Conservation (phyloP, 2,329 filamentous ascomycete species). For the Trichophyton benhamiae region DNA sequence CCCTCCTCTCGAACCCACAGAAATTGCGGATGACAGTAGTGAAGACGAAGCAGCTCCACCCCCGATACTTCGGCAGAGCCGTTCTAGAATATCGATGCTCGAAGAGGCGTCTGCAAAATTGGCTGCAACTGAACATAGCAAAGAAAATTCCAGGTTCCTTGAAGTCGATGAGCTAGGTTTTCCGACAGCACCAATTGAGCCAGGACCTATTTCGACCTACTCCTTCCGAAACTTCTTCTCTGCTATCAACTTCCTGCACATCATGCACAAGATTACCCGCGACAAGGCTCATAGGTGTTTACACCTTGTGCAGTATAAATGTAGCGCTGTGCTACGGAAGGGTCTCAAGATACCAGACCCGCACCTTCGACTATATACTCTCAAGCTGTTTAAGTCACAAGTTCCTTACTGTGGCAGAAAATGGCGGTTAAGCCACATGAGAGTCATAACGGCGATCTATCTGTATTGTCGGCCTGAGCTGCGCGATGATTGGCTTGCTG, state of each 20-base stretch:
- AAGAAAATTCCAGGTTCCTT: conserved; percentile 20
- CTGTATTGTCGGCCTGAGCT: conserved; percentile 85
- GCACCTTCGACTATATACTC: conserved; percentile 76
- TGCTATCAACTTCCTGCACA: conserved; percentile 84
- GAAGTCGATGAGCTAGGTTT: conserved; percentile 81
- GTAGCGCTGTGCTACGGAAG: conserved; percentile 80
- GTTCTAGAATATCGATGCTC: conserved; percentile 26
- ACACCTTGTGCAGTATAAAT: conserved; percentile 90
- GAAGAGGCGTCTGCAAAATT: conserved; percentile 15
- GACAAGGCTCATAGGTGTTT: conserved; percentile 90
- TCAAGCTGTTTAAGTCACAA: conserved; percentile 97
- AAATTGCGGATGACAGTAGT: conserved; percentile 15
- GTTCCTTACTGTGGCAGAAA: conserved; percentile 96
- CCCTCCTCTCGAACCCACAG: conserved; percentile 25
- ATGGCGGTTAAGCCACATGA: conserved; percentile 97
- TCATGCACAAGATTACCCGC: conserved; percentile 96
- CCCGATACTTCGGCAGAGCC: conserved; percentile 57
- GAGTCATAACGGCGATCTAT: conserved; percentile 94
- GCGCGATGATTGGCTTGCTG: conserved; percentile 84
- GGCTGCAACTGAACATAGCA: conserved; percentile 7
- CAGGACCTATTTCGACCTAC: conserved; percentile 64
- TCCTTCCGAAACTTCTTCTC: conserved; percentile 93
- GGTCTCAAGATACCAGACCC: conserved; percentile 81
- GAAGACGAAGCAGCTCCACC: conserved; percentile 73
- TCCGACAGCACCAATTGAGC: conserved; percentile 55